Percentiles rank a stretch among this genome's conserved stretches.
phyloP scores from a whole-genome alignment of 2,329 filamentous ascomycete species.

The Metarhizium rileyi region DNA sequence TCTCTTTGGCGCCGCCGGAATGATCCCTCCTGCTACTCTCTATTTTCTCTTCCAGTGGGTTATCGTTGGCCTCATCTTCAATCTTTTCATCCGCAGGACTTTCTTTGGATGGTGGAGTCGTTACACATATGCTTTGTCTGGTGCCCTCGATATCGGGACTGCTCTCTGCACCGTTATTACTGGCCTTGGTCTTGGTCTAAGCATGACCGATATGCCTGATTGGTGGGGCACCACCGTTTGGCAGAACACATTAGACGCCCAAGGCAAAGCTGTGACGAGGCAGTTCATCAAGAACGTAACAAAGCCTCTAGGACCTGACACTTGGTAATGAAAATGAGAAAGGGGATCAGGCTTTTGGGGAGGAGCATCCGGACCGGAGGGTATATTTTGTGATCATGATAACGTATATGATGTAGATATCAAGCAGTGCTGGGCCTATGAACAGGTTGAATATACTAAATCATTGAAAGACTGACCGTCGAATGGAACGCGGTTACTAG shows the following conservation, averaged over 20 bases:
- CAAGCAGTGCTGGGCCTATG: background rate
- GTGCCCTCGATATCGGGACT: slow-evolving; percentile 48
- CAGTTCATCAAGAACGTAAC: slow-evolving; percentile 15
- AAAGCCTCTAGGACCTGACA: slow-evolving; percentile 18
- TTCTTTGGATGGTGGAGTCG: slow-evolving; percentile 46
- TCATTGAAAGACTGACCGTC: background rate
- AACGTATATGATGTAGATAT: background rate
- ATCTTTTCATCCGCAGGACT: slow-evolving; percentile 38
- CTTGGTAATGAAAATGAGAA: slow-evolving; percentile 15
- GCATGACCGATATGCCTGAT: slow-evolving; percentile 30
- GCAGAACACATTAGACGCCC: slow-evolving; percentile 21
- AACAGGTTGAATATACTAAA: background rate
- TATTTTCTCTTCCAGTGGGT: slow-evolving; percentile 47
- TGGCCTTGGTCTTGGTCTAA: slow-evolving; percentile 35
- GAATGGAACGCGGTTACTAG: background rate
- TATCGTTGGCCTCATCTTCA: slow-evolving; percentile 45
- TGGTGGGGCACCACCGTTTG: slow-evolving; percentile 37
- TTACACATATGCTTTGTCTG: slow-evolving; percentile 52
- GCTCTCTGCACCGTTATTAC: slow-evolving; percentile 47
- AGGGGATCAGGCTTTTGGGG: background rate
- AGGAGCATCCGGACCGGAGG: background rate
- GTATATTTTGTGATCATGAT: too few species aligned
- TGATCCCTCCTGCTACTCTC: slow-evolving; percentile 45
- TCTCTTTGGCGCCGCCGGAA: slow-evolving; percentile 39
- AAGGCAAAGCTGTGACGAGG: slow-evolving; percentile 18